phyloP scores from a whole-genome alignment of 345 rosid species.

The Gossypium rotundifolium region DNA sequence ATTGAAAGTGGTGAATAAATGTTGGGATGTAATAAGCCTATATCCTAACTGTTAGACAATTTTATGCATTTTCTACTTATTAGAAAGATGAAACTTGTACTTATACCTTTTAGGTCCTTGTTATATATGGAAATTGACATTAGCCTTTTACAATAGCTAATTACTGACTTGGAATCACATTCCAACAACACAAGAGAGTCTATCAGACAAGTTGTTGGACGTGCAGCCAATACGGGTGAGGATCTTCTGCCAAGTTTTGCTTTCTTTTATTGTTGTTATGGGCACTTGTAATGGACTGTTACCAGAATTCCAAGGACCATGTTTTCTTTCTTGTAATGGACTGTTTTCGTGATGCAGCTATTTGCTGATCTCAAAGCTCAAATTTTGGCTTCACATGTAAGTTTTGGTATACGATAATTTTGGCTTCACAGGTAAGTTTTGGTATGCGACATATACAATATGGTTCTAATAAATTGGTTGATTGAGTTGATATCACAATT shows the following conservation, averaged over 20 bases:
- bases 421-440: too few species aligned
- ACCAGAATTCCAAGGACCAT: background rate
- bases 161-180: conserved; percentile 51
- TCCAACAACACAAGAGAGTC: conserved; percentile 42
- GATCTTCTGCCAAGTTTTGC: conserved; percentile 1
- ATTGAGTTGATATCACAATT: too few species aligned
- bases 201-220: conserved; percentile 28
- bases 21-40: conserved; percentile 64
- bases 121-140: too few species aligned
- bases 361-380: too few species aligned
- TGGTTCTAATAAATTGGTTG: too few species aligned
- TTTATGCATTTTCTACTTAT: background rate
- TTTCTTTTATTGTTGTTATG: background rate
- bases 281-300: background rate
- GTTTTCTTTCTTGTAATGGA: background rate
- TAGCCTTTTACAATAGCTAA: conserved; percentile 42
- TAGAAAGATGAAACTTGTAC: background rate
- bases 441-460: too few species aligned
- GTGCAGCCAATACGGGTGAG: conserved; percentile 40
- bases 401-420: too few species aligned
- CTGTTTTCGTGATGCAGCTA: too few species aligned
- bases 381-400: too few species aligned
- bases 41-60: background rate
- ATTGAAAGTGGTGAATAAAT: conserved; percentile 51
- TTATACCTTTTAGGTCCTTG: too few species aligned